These are phyloP conservation scores for Lasiodiplodia citricola DNA, from an alignment of 2,329 filamentous ascomycete species.

Conservation along the genomic window DNA sequence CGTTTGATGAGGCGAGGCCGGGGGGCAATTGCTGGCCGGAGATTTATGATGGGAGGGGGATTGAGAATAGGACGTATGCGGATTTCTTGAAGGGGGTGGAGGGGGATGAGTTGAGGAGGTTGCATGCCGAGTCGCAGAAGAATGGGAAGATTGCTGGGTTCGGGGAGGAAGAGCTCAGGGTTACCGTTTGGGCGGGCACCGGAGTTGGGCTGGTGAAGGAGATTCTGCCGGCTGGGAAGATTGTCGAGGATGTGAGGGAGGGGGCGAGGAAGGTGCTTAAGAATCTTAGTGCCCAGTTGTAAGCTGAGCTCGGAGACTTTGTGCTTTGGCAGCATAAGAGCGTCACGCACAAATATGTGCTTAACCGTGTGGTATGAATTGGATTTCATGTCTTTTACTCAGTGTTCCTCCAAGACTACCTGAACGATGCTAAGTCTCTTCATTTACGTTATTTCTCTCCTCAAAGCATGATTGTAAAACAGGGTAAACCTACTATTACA, in stretches of 20 bases:
- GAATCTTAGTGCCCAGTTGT: not conserved
- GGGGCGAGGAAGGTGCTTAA: constrained; percentile 43
- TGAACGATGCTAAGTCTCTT: no score
- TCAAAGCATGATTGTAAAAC: no score
- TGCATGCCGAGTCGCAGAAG: constrained; percentile 54
- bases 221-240: constrained; percentile 56
- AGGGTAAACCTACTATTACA: no score
- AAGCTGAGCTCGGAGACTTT: not conserved
- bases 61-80: constrained; percentile 47
- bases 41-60: not conserved
- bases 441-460: no score
- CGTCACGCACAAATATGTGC: not conserved
- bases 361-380: not conserved
- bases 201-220: constrained; percentile 63
- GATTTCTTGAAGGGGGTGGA: constrained; percentile 48
- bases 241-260: constrained; percentile 56
- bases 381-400: not conserved
- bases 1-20: not conserved
- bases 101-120: constrained; percentile 49
- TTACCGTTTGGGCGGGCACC: constrained; percentile 64
- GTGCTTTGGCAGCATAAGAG: not conserved
- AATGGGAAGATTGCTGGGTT: constrained; percentile 53
- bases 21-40: not conserved
- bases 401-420: no score
- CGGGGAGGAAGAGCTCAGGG: constrained; percentile 48